Base-by-base conservation (phyloP, 2,329 filamentous ascomycete genomes). In the Stemphylium lycopersici region DNA sequence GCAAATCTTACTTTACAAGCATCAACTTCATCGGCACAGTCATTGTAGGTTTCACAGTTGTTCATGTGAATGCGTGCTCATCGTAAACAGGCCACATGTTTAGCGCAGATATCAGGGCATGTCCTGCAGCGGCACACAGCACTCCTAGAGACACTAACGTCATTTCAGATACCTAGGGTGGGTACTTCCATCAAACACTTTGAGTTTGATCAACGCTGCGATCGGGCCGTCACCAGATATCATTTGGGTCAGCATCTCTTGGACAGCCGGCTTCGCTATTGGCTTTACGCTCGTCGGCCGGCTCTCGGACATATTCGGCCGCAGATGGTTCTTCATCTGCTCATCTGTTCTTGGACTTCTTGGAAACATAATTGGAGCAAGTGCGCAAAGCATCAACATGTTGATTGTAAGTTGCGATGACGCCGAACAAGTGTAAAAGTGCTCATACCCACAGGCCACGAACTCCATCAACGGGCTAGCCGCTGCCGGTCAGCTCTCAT, bases 221-320 rank as follows among this genome's bases (percentile, higher is more conserved):
- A 74, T 76, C 45, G 74, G 74, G 2, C 74, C 74, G 1, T 69
- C 66, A 1, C 71, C 74, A 5, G 69, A 76, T 56, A 70, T 75
- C 52, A 74, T 73, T 29, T 77, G 71, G 72, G 69, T 76, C 1
- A 63, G 70, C 15, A 68, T 76, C 22, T 71, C 68, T 1, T 73
- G 71, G 63, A 67, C 72, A 0, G 65, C 66, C 7, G 69, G 71
- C 10, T 71, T 72, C 12, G 72, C 73, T 4, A 69, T 76, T 33
- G 70, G 71, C 29, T 76, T 76, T 52, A 65, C 72, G 1, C 65
- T 76, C 31, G 71, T 77, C 26, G 74, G 75, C 18, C 68, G 70
- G 8, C 55, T 77, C 2, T 73, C 69, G 4, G 75, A 77, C 43
- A 75, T 77, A 26, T 76, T 77, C 41, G 75, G 74, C 15, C 56